Evolutionary conservation across 2,329 filamentous ascomycete genomes (phyloP).

Genomic region (Zymoseptoria passerinii): DNA sequence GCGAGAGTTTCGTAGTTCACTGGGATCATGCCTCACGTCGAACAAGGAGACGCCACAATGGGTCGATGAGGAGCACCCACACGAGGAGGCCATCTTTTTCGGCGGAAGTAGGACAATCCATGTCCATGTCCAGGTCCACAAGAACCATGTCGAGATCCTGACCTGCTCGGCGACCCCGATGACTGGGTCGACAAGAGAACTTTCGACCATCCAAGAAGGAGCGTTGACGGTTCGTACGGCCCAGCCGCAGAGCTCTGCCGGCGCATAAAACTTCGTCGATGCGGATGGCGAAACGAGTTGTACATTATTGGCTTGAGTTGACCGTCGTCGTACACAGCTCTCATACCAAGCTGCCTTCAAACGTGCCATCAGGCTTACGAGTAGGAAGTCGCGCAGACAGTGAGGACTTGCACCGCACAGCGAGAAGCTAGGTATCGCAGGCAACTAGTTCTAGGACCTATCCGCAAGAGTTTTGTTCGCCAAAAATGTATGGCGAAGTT

Average conservation of each 20-base stretch:
- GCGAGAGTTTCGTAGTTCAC: neutral
- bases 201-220: neutral
- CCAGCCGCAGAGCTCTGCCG: no score
- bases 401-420: neutral
- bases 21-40: neutral
- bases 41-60: neutral
- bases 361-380: neutral
- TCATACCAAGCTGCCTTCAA: neutral
- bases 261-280: neutral
- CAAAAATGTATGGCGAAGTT: no score
- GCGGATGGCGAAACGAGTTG: neutral
- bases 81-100: neutral
- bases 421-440: no score
- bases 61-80: neutral
- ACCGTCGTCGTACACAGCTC: neutral
- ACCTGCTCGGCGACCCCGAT: neutral
- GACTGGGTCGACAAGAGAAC: no score
- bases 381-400: neutral
- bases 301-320: neutral
- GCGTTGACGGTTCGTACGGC: neutral
- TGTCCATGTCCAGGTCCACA: neutral
- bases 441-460: no score
- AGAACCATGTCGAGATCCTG: neutral
- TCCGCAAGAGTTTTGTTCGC: no score
- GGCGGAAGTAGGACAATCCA: neutral